Evolutionary conservation across 495 filamentous ascomycete genomes (phyloP).

Genomic region (Friedmanniomyces endolithicus): DNA sequence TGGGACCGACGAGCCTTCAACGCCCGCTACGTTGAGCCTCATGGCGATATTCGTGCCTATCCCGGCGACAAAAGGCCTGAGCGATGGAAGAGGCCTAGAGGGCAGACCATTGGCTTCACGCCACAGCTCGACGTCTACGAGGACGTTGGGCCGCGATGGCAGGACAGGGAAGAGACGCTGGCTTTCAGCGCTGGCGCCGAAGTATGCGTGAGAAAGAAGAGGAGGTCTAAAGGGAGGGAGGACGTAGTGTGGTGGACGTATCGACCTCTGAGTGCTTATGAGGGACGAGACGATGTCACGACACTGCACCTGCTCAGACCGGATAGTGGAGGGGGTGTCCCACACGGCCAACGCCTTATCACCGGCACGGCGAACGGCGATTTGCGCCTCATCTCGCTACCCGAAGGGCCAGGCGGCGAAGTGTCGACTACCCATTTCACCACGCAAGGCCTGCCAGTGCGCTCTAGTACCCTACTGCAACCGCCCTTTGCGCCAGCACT

Average conservation of each 20-base stretch:
- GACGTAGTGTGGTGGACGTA: conserved; percentile 38
- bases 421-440: conserved; percentile 12
- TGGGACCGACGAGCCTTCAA: conserved; percentile 48
- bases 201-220: conserved; percentile 34
- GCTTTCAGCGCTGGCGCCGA: conserved; percentile 52
- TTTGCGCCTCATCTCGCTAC: conserved; percentile 26
- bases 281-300: conserved; percentile 54
- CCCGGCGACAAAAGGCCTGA: conserved; percentile 16
- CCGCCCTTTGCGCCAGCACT: conserved; percentile 2
- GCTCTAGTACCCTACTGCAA: conserved; percentile 9
- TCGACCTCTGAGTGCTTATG: conserved; percentile 37
- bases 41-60: conserved; percentile 20
- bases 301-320: conserved; percentile 41
- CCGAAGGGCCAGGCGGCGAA: conserved; percentile 4
- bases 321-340: conserved; percentile 21
- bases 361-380: conserved; percentile 38
- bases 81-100: conserved; percentile 29
- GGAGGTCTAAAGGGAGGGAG: conserved; percentile 23
- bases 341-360: conserved; percentile 26
- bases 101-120: conserved; percentile 52
- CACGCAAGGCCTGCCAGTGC: conserved; percentile 15
- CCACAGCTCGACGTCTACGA: conserved; percentile 53
- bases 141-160: conserved; percentile 38
- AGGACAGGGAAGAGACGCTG: conserved; percentile 43
- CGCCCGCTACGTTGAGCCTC: conserved; percentile 41